Base-by-base conservation (phyloP, 2,329 filamentous ascomycete genomes). In the Colletotrichum falcatum region DNA sequence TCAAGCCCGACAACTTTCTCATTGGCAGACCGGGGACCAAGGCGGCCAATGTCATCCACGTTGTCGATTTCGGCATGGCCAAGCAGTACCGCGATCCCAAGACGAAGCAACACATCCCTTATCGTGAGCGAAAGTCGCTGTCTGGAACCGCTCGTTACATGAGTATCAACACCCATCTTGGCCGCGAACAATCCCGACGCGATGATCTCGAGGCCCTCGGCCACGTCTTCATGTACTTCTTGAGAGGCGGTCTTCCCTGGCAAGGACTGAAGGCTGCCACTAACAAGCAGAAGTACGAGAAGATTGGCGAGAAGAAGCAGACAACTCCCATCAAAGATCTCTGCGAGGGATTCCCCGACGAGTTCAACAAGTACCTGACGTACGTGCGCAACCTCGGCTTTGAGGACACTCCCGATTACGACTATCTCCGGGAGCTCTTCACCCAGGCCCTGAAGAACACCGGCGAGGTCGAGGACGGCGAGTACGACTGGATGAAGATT, bases 231-330 rank as follows among this genome's bases (percentile, higher is more conserved):
- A 90, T 93, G 86, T 93, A 93, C 81, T 92, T 93, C 80, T 81
- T 92, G 54, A 86, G 90, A n/a, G 91, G 91, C 56, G 89, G 89
- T 9, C 84, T 92, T 65, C 90, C 91, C 44, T 93, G 91, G 90
- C 90, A 93, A 79, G 90, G 90, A 12, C 83, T 93, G 73, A 92
- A 92, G 83, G 90, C 90, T 79, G 90, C 90, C 37, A 92, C 90
- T 56, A 92, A 92, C 82, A 92, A 99, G 89, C 96, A 99, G 81
- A 99, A 99, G 85, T 99, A 99, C 81, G 96, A 99, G 85, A 98
- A 98, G 88, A 99, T 99, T 82, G 96, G 96, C 55, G 95, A 99
- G 87, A 98, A 99, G 92, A 99, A 99, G 87, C 96, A 98, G 85
- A 98, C 95, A 0, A 98, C 96, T 28, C 89, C 90, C 6, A 97